A percentile compares a stretch with the other conserved stretches of the same genome.
Conservation (phyloP, 768 basidiomycete species). For the Lepiota brunneoincarnata region DNA sequence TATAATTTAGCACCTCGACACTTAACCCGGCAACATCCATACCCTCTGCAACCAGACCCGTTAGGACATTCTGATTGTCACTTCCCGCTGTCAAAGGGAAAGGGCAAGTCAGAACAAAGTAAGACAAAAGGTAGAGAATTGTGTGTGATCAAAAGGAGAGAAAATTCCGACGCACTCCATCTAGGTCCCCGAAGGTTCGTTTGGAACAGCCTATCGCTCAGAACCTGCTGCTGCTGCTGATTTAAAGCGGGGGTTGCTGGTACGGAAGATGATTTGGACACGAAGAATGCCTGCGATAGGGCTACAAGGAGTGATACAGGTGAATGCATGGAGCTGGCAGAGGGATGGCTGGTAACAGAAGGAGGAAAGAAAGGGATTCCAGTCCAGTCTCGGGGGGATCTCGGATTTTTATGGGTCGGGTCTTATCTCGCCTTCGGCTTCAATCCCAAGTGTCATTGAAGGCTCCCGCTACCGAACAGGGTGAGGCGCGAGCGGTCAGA, state of each 20-base stretch:
- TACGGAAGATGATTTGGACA: neutral
- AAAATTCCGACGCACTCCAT: constrained; percentile 22
- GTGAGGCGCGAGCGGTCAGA: too few relatives aligned
- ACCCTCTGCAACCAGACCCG: constrained; percentile 19
- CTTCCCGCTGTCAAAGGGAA: constrained; percentile 22
- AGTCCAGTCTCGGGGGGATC: too few relatives aligned
- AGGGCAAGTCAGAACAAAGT: neutral
- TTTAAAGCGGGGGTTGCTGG: constrained; percentile 5
- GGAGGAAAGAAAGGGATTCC: neutral
- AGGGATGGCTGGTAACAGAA: neutral
- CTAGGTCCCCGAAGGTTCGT: constrained; percentile 28
- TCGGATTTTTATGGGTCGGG: too few relatives aligned
- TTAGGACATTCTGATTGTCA: constrained; percentile 29
- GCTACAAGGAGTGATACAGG: neutral
- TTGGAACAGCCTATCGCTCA: constrained; percentile 27
- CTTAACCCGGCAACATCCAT: constrained; percentile 24
- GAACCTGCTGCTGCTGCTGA: constrained; percentile 21
- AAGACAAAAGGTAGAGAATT: too few relatives aligned
- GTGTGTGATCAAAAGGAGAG: neutral
- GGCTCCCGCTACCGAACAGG: too few relatives aligned
- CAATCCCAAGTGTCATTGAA: too few relatives aligned
- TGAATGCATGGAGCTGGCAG: neutral
- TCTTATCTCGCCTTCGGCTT: too few relatives aligned
- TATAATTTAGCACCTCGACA: constrained; percentile 23
- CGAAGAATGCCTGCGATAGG: neutral